A percentile compares a stretch with the other conserved stretches of the same genome.
These are phyloP conservation scores for Tuber umbilicatum DNA, from an alignment of 495 filamentous ascomycete genomes.

Conservation along the genomic window DNA sequence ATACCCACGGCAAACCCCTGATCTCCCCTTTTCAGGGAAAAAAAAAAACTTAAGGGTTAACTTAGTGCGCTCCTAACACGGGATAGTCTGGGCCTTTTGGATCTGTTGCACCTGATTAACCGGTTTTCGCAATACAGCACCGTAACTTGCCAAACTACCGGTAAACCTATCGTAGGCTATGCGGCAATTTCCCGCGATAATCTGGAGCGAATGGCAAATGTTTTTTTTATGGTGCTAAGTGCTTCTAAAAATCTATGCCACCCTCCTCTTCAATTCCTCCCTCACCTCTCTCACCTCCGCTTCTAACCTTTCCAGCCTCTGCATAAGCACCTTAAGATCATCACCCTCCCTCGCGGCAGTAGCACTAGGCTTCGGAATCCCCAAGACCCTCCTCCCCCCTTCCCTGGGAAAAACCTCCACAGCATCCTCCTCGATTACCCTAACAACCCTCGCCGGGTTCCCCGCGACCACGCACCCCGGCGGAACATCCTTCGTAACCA, in stretches of 20 bases:
- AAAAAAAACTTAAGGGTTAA: neutral
- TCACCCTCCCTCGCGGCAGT: neutral
- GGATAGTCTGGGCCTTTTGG: neutral
- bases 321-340: slow-evolving; percentile 22
- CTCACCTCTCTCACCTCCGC: slow-evolving; percentile 16
- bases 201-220: too few species aligned
- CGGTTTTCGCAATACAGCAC: neutral
- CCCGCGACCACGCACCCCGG: slow-evolving; percentile 58
- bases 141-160: neutral
- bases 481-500: slow-evolving; percentile 76
- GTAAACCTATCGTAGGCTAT: neutral
- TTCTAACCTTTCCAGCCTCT: slow-evolving; percentile 20
- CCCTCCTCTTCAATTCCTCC: slow-evolving; percentile 19
- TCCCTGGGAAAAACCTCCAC: neutral
- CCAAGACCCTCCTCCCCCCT: neutral
- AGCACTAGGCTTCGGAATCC: neutral
- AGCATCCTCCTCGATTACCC: slow-evolving; percentile 47
- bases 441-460: slow-evolving; percentile 60
- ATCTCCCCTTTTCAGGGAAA: neutral
- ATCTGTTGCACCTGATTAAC: neutral
- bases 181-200: neutral
- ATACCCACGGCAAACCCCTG: too few species aligned
- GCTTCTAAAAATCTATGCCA: neutral
- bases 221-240: too few species aligned
- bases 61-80: neutral